Evolutionary conservation across 305 asterid genomes (phyloP).

Genomic region (Solanum hybrid): DNA sequence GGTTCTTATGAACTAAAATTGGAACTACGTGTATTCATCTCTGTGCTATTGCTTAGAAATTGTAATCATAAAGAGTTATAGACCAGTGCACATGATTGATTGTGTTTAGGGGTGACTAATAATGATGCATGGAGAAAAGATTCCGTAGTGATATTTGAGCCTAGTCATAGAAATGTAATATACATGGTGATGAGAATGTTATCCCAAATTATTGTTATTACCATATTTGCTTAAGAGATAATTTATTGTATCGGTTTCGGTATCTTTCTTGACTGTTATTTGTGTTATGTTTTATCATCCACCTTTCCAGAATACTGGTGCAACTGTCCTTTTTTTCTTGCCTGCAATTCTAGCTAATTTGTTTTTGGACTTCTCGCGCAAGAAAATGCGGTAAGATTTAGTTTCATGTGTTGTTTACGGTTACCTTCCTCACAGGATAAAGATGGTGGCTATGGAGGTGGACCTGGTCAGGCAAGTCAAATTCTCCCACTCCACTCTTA

Average conservation of each 20-base stretch:
- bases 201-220: not conserved
- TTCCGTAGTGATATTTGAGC: not conserved
- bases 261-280: not conserved
- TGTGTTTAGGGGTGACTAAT: not conserved
- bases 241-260: not conserved
- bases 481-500: slow-evolving; percentile 4
- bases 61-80: not conserved
- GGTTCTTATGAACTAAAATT: not conserved
- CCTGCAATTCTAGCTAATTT: not conserved
- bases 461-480: slow-evolving; percentile 89
- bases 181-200: not conserved
- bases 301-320: not conserved
- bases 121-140: not conserved
- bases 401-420: slow-evolving; percentile 9
- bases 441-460: slow-evolving; percentile 97
- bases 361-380: not conserved
- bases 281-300: not conserved
- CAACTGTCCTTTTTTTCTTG: not conserved
- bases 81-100: not conserved
- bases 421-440: slow-evolving; percentile 46
- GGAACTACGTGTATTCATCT: not conserved
- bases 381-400: not conserved
- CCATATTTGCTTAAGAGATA: not conserved
- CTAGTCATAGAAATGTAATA: not conserved
- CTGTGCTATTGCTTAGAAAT: not conserved